Evolutionary conservation across 129 eudicot genomes (phyloP).

Genomic region (Cynara cardunculus): DNA sequence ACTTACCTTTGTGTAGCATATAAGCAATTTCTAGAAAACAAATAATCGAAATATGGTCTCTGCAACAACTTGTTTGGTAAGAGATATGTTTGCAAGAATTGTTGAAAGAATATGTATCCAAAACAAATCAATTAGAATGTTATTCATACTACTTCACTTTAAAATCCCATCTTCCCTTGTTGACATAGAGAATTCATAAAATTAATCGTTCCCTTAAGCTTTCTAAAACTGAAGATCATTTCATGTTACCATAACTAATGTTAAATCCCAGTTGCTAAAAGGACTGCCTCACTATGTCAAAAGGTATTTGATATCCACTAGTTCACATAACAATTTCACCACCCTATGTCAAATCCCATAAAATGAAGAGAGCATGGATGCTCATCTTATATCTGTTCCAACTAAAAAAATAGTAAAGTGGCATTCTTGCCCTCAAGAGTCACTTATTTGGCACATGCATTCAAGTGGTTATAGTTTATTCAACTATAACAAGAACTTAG

Average conservation of each 20-base stretch:
- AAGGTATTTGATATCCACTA: background rate
- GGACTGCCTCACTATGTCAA: background rate
- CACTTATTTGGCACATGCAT: background rate
- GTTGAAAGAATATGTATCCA: background rate
- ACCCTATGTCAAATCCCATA: background rate
- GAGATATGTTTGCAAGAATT: background rate
- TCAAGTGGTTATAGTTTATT: background rate
- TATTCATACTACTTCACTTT: background rate
- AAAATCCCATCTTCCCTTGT: background rate
- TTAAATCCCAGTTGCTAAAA: background rate
- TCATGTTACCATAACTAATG: background rate
- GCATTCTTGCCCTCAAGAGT: background rate
- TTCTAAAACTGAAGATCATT: background rate
- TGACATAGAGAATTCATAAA: background rate
- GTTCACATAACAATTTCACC: background rate
- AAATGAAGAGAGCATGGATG: background rate
- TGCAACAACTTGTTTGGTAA: background rate
- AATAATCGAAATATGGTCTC: background rate
- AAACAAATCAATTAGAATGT: background rate
- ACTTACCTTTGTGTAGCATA: background rate
- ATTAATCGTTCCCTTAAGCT: background rate
- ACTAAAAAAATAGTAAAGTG: background rate
- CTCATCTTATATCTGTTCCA: background rate
- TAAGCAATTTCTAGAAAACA: background rate
- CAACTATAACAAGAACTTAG: background rate